These are phyloP conservation scores for Boletus mariae DNA, from an alignment of 1,284 basidiomycete genomes.

Conservation along the genomic window DNA sequence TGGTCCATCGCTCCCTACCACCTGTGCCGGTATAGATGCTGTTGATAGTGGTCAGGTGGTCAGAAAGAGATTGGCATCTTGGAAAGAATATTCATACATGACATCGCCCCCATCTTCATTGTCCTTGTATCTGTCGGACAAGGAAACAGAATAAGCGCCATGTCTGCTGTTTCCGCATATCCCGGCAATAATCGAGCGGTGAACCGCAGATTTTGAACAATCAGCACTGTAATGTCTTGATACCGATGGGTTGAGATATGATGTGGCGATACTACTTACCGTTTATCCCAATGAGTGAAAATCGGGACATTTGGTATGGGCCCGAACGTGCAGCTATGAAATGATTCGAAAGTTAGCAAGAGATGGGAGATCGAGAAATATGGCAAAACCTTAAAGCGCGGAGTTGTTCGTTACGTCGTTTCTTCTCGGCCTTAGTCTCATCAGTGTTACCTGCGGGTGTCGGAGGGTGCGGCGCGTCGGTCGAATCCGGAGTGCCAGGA, in stretches of 20 bases:
- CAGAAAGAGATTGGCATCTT: background rate
- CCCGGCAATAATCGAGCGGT: constrained; percentile 13
- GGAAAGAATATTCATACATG: constrained; percentile 16
- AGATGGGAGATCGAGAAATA: background rate
- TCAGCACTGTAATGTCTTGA: constrained; percentile 2
- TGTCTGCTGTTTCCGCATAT: constrained; percentile 15
- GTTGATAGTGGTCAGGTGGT: constrained; percentile 2
- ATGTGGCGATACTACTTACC: constrained; percentile 8
- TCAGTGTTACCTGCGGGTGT: background rate
- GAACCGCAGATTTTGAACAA: constrained; percentile 20
- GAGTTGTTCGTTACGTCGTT: background rate
- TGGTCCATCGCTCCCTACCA: constrained; percentile 11
- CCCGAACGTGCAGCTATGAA: constrained; percentile 16
- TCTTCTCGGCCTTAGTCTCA: background rate
- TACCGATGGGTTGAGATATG: background rate
- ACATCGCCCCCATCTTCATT: constrained; percentile 26
- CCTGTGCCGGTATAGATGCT: constrained; percentile 31
- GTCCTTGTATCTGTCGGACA: constrained; percentile 24
- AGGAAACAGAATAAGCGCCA: constrained; percentile 21
- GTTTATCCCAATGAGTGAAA: constrained; percentile 16
- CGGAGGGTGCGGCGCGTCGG: background rate
- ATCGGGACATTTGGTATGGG: constrained; percentile 19
- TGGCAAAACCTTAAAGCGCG: constrained; percentile 7
- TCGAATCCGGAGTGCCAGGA: background rate
- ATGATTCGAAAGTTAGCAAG: background rate